Evolutionary conservation across 2,329 filamentous ascomycete species (phyloP), one percentile per base, ranked within the genome.

Genomic region (Pyricularia pennisetigena): DNA sequence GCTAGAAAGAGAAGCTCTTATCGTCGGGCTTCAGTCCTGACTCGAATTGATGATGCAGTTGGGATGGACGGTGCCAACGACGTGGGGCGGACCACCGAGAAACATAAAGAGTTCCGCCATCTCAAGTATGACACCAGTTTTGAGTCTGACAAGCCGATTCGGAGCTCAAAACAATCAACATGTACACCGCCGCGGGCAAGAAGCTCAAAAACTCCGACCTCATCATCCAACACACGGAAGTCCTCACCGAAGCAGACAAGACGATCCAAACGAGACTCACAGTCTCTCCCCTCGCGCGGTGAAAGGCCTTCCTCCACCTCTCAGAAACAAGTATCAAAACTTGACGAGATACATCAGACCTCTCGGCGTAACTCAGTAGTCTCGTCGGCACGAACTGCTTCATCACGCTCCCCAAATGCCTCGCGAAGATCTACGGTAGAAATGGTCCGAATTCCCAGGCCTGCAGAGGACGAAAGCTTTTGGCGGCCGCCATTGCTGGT

Each of bases 401-500:
- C 59, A 4, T 62, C 59, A 3, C 23, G 59, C 26, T 62, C 24
- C 24, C 24, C 59, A 0, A 62, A 28, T 12, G 23, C 24, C 10
- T 62, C 41, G 14, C 41, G 65, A 8, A 57, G 29, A 26, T 23
- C 41, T 26, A 66, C 65, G 23, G 32, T 67, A 2, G 66, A 67
- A 26, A 62, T 67, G 66, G 59, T 64, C 23, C 59, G 66, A 29
- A 28, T 67, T 16, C 66, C 66, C 9, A 32, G 59, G 23, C 66
- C 66, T n/a, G 57, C 66, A 32, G 66, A 67, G 66, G 57, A 67
- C 59, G 66, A 67, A 4, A 64, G 54, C 23, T 64, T 67, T 16
- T 67, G 59, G 66, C 66, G 66, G 20, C 66, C 66, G 2, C 57
- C 66, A 29, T 61, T 63, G 26, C 23, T 67, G 30, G 66, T 67